phyloP scores from a whole-genome alignment of 2,329 filamentous ascomycete genomes.

The Hypoxylon sp. region DNA sequence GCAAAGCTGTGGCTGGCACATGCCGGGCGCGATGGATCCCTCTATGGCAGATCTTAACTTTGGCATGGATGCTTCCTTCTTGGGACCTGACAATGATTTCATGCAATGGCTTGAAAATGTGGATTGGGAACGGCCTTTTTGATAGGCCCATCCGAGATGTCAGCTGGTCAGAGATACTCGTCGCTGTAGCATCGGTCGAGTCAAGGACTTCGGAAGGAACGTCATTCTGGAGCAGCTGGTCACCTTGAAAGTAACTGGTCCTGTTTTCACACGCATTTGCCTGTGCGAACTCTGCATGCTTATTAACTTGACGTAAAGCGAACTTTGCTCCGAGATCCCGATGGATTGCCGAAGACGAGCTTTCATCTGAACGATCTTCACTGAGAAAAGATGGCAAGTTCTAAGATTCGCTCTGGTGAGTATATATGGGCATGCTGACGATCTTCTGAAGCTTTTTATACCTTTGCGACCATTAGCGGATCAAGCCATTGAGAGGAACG shows the following conservation, averaged over 20 bases:
- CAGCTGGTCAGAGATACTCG: background rate
- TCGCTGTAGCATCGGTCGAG: background rate
- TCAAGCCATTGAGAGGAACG: background rate
- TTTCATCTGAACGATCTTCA: background rate
- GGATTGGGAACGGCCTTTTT: constrained; percentile 51
- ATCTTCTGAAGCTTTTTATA: background rate
- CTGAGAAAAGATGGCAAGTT: background rate
- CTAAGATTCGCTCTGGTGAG: background rate
- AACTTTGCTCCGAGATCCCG: background rate
- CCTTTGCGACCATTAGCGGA: background rate
- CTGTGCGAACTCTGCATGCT: constrained; percentile 5
- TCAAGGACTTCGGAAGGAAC: background rate
- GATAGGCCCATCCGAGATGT: constrained; percentile 4
- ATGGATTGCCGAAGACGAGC: background rate
- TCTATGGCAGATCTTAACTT: constrained; percentile 48
- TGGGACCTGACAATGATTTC: constrained; percentile 53
- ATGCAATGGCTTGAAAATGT: constrained; percentile 55
- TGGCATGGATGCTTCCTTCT: constrained; percentile 48
- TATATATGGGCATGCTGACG: background rate
- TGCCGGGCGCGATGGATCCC: constrained; percentile 44
- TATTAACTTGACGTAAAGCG: background rate
- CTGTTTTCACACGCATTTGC: background rate
- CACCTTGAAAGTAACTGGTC: background rate
- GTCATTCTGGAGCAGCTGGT: background rate
- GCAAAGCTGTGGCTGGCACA: constrained; percentile 39